phyloP scores from a whole-genome alignment of 345 rosid species.

The Euphorbia peplus region DNA sequence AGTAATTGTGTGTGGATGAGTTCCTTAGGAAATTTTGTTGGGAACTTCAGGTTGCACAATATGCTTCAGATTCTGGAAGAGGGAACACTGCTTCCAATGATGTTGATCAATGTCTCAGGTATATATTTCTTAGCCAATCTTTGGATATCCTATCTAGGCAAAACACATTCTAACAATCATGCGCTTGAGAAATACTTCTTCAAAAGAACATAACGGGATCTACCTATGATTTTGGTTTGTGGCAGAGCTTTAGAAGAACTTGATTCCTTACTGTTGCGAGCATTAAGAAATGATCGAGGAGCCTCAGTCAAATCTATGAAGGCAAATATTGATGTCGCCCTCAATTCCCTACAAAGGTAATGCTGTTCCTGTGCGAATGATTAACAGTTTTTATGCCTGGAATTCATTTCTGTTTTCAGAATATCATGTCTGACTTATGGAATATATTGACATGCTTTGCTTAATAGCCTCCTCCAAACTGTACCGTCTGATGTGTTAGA shows the following conservation, averaged over 20 bases:
- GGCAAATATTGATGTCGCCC: conserved; percentile 51
- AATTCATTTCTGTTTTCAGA: neutral
- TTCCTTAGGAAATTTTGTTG: conserved; percentile 38
- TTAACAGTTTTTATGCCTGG: no score
- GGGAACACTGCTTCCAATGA: conserved; percentile 53
- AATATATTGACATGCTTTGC: neutral
- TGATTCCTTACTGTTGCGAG: conserved; percentile 66
- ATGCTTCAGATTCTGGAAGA: conserved; percentile 77
- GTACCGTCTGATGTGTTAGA: conserved; percentile 62
- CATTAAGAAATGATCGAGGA: conserved; percentile 62
- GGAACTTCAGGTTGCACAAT: conserved; percentile 74
- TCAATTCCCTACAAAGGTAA: conserved; percentile 61
- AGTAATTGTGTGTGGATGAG: conserved; percentile 34
- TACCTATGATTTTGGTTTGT: no score
- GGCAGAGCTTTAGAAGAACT: conserved; percentile 70
- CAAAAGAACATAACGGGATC: no score
- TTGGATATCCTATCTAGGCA: no score
- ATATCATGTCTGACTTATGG: neutral
- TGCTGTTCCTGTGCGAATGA: no score
- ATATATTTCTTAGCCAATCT: no score
- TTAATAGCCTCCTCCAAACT: conserved; percentile 62
- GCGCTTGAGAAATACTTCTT: no score
- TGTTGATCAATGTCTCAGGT: conserved; percentile 83
- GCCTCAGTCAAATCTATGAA: conserved; percentile 65
- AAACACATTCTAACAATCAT: no score